A percentile compares a stretch with the other conserved stretches of the same genome.
phyloP scores from a whole-genome alignment of 139 green algal species.

The Parachlorella kessleri region DNA sequence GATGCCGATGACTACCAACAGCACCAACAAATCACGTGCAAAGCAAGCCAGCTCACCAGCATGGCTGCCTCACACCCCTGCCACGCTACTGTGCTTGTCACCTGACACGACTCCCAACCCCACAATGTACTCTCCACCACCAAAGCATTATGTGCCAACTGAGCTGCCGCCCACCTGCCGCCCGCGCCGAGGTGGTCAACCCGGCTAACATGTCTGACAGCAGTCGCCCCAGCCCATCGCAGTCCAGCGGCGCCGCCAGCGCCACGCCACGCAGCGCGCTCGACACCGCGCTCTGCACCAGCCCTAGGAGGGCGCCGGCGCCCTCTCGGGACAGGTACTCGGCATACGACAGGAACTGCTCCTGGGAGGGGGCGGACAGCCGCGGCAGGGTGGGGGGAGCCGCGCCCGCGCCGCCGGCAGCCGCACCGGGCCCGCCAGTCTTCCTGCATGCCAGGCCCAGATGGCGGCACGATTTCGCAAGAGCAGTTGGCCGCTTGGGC shows the following conservation, averaged over 20 bases:
- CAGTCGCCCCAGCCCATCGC: slow-evolving; percentile 19
- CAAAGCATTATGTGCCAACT: no score
- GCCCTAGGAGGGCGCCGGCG: slow-evolving; percentile 4
- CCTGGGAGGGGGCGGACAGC: slow-evolving; percentile 41
- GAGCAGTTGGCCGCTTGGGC: no score
- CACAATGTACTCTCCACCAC: no score
- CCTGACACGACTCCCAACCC: no score
- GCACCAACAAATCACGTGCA: no score
- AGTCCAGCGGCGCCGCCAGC: slow-evolving; percentile 19
- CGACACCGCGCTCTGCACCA: slow-evolving; percentile 13
- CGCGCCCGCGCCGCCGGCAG: background rate
- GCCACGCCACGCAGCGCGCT: slow-evolving; percentile 11
- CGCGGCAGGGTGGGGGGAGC: slow-evolving; percentile 3
- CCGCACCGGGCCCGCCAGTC: background rate
- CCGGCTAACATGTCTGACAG: background rate
- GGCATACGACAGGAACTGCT: slow-evolving; percentile 52
- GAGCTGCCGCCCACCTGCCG: background rate
- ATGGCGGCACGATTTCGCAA: no score
- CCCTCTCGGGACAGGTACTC: slow-evolving; percentile 48
- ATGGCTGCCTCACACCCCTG: no score
- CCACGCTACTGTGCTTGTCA: no score
- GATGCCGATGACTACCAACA: no score
- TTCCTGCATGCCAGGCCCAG: background rate
- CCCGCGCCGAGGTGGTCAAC: background rate
- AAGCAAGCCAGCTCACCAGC: no score